phyloP scores from a whole-genome alignment of 176 grass and related monocot species.

The Phoenix dactylifera region DNA sequence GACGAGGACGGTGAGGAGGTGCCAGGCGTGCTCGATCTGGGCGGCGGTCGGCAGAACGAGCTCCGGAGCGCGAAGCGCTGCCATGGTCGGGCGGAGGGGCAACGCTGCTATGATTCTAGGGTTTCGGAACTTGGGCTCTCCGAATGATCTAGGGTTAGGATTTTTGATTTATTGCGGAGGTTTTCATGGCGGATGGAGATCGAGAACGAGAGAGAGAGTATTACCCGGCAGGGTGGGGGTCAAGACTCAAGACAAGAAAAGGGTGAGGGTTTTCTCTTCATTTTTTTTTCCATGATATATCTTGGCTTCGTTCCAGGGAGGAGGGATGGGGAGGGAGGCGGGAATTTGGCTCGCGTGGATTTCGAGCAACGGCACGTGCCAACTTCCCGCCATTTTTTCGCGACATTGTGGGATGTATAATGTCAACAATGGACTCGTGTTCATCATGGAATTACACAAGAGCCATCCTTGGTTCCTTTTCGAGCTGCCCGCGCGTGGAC shows the following conservation, averaged over 20 bases:
- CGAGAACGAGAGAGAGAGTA: too few relatives aligned
- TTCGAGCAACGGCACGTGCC: constrained; percentile 23
- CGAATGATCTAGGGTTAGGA: constrained; percentile 7
- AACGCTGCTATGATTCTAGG: constrained; percentile 23
- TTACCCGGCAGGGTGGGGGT: background rate
- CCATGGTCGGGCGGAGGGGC: background rate
- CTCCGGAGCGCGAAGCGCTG: constrained; percentile 2
- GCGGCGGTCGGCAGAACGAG: background rate
- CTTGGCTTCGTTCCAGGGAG: background rate
- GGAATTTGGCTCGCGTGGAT: constrained; percentile 36
- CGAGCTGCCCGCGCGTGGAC: too few relatives aligned
- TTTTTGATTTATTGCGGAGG: background rate
- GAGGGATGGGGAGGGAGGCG: constrained; percentile 20
- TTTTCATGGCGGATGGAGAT: too few relatives aligned
- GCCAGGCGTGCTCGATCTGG: constrained; percentile 61
- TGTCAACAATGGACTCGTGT: too few relatives aligned
- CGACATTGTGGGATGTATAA: background rate
- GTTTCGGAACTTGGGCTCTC: constrained; percentile 11
- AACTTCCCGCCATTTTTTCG: constrained; percentile 37
- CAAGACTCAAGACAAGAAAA: constrained; percentile 1
- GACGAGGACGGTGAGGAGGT: constrained; percentile 65
- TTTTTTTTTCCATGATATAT: background rate
- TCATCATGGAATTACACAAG: too few relatives aligned
- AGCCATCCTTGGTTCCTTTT: too few relatives aligned
- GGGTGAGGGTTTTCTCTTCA: constrained; percentile 6